Base-by-base conservation (phyloP, 2,329 filamentous ascomycete genomes). In the Fusarium nisikadoi region DNA sequence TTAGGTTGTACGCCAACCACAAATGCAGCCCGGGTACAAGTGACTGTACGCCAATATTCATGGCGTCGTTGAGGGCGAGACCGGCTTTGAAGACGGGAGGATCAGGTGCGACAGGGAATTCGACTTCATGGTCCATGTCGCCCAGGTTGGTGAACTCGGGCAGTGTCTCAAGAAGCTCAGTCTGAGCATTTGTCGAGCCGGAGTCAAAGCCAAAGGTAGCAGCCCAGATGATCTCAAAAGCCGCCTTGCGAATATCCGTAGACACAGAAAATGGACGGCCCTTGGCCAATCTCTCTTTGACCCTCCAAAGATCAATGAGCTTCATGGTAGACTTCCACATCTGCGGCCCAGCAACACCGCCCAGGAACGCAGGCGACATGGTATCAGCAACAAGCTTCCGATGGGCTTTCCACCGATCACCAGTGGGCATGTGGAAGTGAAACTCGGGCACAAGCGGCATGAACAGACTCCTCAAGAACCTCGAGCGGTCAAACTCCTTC, bases 141-240 rank as follows among this genome's bases (percentile, higher is more conserved):
- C 19, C 27, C 6, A 43, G 10, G 3, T 27, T 57, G 23, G n/a
- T 14, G 31, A 57, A 47, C 29, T 46, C 29, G 3, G 54, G 54
- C n/a, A 57, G 3, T 4, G 54, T 47, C 17, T 46, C 29, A 5
- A 57, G 54, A 2, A 57, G 39, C 4, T 57, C 54, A 9, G 41
- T 47, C 31, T 57, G 54, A 0, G 41, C 54, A 0, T 3, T 57
- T 8, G 41, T 57, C 0, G 41, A 57, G 0, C 54, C 54, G 1
- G 39, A 47, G 23, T 57, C 54, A 13, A 57, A 57, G 54, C 41
- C 54, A n/a, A 57, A 57, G 2, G 54, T 47, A 2, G 54, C 54
- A 27, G 54, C 54, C 54, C 54, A 57, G 10, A 57, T 57, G 23
- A 57, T 57, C 41, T 57, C 54, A 29, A 57, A 57, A 3, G 54